These are phyloP conservation scores for Psilocybe subaeruginosa DNA, from an alignment of 768 basidiomycete genomes.

Conservation along the genomic window DNA sequence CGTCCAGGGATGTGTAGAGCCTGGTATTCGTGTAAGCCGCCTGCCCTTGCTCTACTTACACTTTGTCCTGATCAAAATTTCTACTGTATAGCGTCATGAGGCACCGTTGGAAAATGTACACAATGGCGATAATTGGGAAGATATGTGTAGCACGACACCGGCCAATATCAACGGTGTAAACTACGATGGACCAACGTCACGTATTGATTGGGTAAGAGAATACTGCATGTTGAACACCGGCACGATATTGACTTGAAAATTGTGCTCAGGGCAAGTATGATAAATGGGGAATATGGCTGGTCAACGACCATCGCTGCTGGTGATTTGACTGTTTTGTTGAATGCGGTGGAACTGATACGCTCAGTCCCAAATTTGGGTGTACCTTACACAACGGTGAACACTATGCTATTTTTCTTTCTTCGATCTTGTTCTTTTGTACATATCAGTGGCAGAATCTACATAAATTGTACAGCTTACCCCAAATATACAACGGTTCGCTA, in stretches of 20 bases:
- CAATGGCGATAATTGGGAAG: neutral
- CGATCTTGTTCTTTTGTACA: neutral
- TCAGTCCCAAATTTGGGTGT: neutral
- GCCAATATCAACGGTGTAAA: conserved; percentile 9
- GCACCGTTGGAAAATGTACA: neutral
- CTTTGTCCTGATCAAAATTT: neutral
- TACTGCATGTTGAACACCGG: neutral
- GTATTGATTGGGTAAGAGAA: conserved; percentile 10
- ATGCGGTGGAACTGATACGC: neutral
- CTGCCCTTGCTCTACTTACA: too few species aligned
- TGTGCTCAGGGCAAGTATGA: conserved; percentile 4
- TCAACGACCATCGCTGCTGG: neutral
- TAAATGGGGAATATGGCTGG: neutral
- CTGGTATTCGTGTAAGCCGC: neutral
- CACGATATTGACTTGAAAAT: neutral
- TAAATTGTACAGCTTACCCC: neutral
- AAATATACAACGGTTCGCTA: neutral
- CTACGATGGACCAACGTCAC: conserved; percentile 10
- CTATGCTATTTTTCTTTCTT: neutral
- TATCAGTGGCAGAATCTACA: too few species aligned
- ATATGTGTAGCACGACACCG: conserved; percentile 9
- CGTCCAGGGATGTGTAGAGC: neutral
- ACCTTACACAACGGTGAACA: too few species aligned
- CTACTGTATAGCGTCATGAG: neutral
- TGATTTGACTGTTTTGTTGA: neutral